Conservation (phyloP, 352 stramenopile species). For the Phytopythium boreale region DNA sequence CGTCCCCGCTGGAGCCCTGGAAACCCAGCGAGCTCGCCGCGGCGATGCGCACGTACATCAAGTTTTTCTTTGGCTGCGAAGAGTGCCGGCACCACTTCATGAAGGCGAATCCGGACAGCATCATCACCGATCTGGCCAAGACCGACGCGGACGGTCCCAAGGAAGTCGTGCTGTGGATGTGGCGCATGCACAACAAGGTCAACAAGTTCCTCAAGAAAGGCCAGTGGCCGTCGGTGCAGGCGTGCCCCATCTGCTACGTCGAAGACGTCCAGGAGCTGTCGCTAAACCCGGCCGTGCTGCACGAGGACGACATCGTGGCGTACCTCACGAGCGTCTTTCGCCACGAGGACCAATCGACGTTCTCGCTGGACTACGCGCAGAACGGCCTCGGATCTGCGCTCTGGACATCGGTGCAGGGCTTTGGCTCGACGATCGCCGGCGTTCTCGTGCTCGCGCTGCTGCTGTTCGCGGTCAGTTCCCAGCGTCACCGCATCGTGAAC, state of each 20-base stretch:
- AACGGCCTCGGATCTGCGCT: constrained; percentile 38
- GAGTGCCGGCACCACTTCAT: constrained; percentile 77
- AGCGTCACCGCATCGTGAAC: constrained; percentile 16
- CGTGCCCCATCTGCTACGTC: constrained; percentile 61
- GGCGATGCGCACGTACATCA: constrained; percentile 68
- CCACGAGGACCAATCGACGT: constrained; percentile 46
- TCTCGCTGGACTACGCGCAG: constrained; percentile 40
- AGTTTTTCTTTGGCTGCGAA: constrained; percentile 84
- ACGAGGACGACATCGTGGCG: constrained; percentile 49
- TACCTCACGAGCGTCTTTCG: constrained; percentile 55
- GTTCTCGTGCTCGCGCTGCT: constrained; percentile 25
- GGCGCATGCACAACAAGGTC: constrained; percentile 83
- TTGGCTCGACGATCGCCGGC: constrained; percentile 31
- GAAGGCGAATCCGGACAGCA: constrained; percentile 50
- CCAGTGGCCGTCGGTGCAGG: constrained; percentile 54
- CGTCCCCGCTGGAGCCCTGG: constrained; percentile 24
- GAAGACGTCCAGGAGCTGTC: constrained; percentile 41
- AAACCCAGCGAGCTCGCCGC: constrained; percentile 55
- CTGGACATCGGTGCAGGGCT: constrained; percentile 34
- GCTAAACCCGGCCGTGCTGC: constrained; percentile 40
- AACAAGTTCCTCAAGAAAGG: constrained; percentile 72
- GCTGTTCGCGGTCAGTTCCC: constrained; percentile 20
- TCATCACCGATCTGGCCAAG: constrained; percentile 38
- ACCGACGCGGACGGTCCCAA: constrained; percentile 34
- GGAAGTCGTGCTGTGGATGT: constrained; percentile 69